These are phyloP conservation scores for Trichodelitschia bisporula DNA, from an alignment of 495 filamentous ascomycete species.

Conservation along the genomic window DNA sequence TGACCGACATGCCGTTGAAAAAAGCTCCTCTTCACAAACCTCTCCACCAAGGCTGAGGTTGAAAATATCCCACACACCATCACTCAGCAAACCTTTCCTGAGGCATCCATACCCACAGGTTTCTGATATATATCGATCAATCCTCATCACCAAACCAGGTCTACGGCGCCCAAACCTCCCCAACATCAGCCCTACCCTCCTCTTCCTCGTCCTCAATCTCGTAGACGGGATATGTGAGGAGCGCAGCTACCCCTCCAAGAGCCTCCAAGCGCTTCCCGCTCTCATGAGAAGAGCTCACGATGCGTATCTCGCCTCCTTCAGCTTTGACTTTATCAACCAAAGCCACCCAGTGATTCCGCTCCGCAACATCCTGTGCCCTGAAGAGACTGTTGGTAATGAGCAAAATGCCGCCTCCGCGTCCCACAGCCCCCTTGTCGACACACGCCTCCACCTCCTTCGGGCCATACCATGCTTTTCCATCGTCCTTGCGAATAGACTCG, in stretches of 20 bases:
- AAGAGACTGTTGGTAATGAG: slow-evolving; percentile 73
- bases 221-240: slow-evolving; percentile 67
- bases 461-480: slow-evolving; percentile 81
- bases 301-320: slow-evolving; percentile 64
- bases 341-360: slow-evolving; percentile 56
- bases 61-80: no score
- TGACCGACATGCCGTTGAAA: no score
- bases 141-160: no score
- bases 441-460: slow-evolving; percentile 64
- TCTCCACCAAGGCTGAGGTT: no score
- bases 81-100: no score
- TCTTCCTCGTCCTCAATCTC: slow-evolving; percentile 48
- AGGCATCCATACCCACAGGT: no score
- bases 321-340: slow-evolving; percentile 83
- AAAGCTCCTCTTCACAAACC: no score
- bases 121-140: no score
- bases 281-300: slow-evolving; percentile 83
- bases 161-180: no score
- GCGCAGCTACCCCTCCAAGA: slow-evolving; percentile 68
- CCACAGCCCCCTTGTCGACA: slow-evolving; percentile 71
- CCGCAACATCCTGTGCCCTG: slow-evolving; percentile 54
- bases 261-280: slow-evolving; percentile 71
- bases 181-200: no score
- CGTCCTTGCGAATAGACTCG: slow-evolving; percentile 55
- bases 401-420: slow-evolving; percentile 58